A percentile compares a stretch with the other conserved stretches of the same genome.
Conservation (phyloP, 371 early-diverging fungal species). For the Cokeromyces recurvatus region DNA sequence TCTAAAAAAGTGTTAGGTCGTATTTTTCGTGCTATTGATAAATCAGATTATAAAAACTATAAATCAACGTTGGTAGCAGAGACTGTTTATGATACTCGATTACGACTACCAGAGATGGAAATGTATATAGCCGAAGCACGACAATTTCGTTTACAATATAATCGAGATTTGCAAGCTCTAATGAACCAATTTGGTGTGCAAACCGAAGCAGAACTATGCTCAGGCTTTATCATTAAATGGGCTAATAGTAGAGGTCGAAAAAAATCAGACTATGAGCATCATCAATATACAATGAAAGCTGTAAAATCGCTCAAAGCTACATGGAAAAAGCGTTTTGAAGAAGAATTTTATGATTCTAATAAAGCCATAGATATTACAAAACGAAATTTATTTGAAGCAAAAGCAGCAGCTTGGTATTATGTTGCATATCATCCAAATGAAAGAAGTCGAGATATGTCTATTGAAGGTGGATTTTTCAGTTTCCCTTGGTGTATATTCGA, state of each 20-base stretch:
- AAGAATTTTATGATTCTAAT: conserved; percentile 29
- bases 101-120: conserved; percentile 53
- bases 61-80: conserved; percentile 14
- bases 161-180: conserved; percentile 45
- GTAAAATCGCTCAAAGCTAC: conserved; percentile 30
- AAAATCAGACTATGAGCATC: conserved; percentile 44
- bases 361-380: conserved; percentile 11
- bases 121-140: conserved; percentile 53
- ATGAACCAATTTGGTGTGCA: conserved; percentile 68
- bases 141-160: conserved; percentile 35
- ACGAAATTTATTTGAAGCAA: conserved; percentile 30
- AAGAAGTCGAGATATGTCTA: conserved; percentile 13
- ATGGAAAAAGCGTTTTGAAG: conserved; percentile 43
- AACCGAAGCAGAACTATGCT: conserved; percentile 47
- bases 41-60: conserved; percentile 34
- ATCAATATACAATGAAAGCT: conserved; percentile 37
- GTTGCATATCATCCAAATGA: conserved; percentile 57
- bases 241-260: conserved; percentile 22
- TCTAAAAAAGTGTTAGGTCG: conserved; percentile 60
- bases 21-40: conserved; percentile 56
- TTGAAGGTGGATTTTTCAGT: conserved; percentile 35
- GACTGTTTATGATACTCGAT: conserved; percentile 36
- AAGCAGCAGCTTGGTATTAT: conserved; percentile 78
- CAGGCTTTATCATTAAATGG: conserved; percentile 44
- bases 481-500: conserved; percentile 67